Conservation (phyloP, 345 rosid species). For the Leavenworthia alabamica region DNA sequence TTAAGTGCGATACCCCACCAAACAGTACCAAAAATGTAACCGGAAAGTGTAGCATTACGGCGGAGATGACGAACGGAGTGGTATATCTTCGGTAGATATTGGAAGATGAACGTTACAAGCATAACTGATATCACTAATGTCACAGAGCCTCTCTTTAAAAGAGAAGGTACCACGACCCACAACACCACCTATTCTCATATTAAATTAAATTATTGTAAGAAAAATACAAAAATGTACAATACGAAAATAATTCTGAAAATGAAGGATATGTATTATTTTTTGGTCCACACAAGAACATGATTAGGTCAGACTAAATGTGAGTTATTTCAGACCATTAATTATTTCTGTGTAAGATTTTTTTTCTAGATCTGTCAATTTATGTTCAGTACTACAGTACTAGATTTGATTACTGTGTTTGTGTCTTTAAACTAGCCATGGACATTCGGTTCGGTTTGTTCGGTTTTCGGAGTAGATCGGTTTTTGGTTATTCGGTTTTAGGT, state of each 20-base stretch:
- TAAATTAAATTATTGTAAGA: slow-evolving; percentile 9
- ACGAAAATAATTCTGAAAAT: slow-evolving; percentile 4
- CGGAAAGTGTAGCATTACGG: slow-evolving; percentile 78
- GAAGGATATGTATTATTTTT: slow-evolving; percentile 18
- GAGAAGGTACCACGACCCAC: slow-evolving; percentile 67
- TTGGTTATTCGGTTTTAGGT: no score
- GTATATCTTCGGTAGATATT: slow-evolving; percentile 88
- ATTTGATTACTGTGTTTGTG: slow-evolving; percentile 23
- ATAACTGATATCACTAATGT: slow-evolving; percentile 62
- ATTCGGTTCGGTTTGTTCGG: no score
- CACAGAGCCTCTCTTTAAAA: slow-evolving; percentile 54
- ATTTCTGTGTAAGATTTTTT: neutral
- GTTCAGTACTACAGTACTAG: slow-evolving; percentile 5
- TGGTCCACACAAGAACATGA: slow-evolving; percentile 28
- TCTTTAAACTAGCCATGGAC: no score
- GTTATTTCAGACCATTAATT: slow-evolving; percentile 8
- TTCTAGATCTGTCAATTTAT: slow-evolving; percentile 4
- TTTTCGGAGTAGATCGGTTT: no score
- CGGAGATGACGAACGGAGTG: slow-evolving; percentile 85
- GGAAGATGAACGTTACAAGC: slow-evolving; percentile 67
- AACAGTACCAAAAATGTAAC: slow-evolving; percentile 87
- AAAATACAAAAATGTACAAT: slow-evolving; percentile 23
- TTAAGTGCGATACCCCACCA: slow-evolving; percentile 99
- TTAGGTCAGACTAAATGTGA: slow-evolving; percentile 19
- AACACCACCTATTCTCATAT: slow-evolving; percentile 52